Percentiles rank a stretch among this genome's conserved stretches.
These are phyloP conservation scores for Neophaeococcomyces mojaviensis DNA, from an alignment of 2,329 filamentous ascomycete species.

Conservation along the genomic window DNA sequence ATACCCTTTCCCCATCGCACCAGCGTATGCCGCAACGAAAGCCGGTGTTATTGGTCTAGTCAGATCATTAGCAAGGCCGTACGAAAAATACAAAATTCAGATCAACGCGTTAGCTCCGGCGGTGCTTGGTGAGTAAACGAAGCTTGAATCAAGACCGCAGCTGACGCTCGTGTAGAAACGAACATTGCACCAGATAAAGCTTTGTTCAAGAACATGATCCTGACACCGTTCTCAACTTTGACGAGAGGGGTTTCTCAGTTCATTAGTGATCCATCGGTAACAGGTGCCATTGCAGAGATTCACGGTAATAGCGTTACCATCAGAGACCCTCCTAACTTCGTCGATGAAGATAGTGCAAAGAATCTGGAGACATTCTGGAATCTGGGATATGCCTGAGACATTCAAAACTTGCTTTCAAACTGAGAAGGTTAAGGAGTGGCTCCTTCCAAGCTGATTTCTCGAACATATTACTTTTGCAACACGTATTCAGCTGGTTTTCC, in stretches of 20 bases:
- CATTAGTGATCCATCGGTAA: constrained; percentile 33
- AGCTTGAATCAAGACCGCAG: background rate
- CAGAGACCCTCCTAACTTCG: constrained; percentile 37
- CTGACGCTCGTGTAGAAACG: constrained; percentile 30
- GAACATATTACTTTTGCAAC: no score
- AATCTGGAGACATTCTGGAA: constrained; percentile 45
- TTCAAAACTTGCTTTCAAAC: no score
- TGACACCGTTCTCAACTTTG: constrained; percentile 46
- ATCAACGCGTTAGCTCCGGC: constrained; percentile 48
- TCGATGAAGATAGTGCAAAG: constrained; percentile 42
- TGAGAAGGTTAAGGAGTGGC: no score
- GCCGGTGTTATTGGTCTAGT: constrained; percentile 44
- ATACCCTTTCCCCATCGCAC: constrained; percentile 45
- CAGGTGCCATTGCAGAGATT: constrained; percentile 44
- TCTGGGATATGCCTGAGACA: constrained; percentile 39
- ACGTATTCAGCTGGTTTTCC: no score
- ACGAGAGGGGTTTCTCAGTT: constrained; percentile 39
- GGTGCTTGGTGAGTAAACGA: constrained; percentile 37
- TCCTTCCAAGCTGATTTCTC: no score
- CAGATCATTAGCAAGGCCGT: constrained; percentile 36
- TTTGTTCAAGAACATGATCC: constrained; percentile 42
- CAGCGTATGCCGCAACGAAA: constrained; percentile 45
- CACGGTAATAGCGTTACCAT: constrained; percentile 45
- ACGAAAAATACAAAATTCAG: constrained; percentile 38
- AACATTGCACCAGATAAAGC: constrained; percentile 39